A percentile compares a stretch with the other conserved stretches of the same genome.
Evolutionary conservation across 805 yeast species (phyloP).

Genomic region (Phaffomyces thermotolerans): DNA sequence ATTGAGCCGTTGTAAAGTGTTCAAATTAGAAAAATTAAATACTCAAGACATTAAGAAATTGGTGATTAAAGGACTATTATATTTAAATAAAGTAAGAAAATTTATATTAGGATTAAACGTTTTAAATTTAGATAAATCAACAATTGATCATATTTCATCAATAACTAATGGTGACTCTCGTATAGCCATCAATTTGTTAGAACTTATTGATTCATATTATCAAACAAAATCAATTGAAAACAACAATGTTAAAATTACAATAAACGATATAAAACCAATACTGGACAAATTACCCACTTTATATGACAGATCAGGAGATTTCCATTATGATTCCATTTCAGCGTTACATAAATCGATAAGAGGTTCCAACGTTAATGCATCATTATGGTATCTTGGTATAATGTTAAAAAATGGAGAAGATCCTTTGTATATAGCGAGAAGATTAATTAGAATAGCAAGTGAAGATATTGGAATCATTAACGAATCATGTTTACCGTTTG

Average conservation of each 20-base stretch:
- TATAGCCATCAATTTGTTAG: slow-evolving; percentile 72
- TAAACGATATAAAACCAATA: slow-evolving; percentile 30
- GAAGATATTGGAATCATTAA: slow-evolving; percentile 91
- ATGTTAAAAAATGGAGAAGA: slow-evolving; percentile 95
- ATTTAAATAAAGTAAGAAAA: slow-evolving; percentile 53
- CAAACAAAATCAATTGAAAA: slow-evolving; percentile 10
- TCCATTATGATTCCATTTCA: slow-evolving; percentile 90
- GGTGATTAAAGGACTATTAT: slow-evolving; percentile 48
- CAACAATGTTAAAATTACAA: slow-evolving; percentile 5
- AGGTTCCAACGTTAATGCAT: slow-evolving; percentile 86
- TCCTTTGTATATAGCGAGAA: slow-evolving; percentile 78
- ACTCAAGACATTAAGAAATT: slow-evolving; percentile 44
- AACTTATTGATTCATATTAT: slow-evolving; percentile 53
- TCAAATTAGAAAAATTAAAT: slow-evolving; percentile 52
- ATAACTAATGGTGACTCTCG: slow-evolving; percentile 87
- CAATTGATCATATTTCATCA: slow-evolving; percentile 60
- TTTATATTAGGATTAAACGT: slow-evolving; percentile 42
- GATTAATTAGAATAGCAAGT: slow-evolving; percentile 92
- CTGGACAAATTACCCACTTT: slow-evolving; percentile 45
- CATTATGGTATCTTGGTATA: slow-evolving; percentile 75
- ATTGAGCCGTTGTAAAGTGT: slow-evolving; percentile 75
- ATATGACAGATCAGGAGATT: slow-evolving; percentile 87
- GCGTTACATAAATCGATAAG: slow-evolving; percentile 92
- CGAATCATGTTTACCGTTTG: slow-evolving; percentile 78
- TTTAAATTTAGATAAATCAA: slow-evolving; percentile 45